Percentiles rank a stretch among this genome's conserved stretches.
Evolutionary conservation across 495 filamentous ascomycete genomes (phyloP).

Genomic region (Daldinia bambusicola): DNA sequence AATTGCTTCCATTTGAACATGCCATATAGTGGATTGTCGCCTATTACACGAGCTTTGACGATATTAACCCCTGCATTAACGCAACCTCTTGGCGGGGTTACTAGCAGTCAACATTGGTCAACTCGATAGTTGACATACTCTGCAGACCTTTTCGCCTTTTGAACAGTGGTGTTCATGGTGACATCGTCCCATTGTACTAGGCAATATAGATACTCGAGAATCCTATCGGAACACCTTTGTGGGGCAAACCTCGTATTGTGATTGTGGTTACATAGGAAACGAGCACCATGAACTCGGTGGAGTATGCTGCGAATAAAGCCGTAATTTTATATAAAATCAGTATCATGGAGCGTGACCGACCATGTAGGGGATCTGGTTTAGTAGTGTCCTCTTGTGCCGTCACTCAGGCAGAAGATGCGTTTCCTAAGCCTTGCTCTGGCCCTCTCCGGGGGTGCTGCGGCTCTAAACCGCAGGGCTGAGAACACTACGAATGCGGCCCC

Average conservation of each 20-base stretch:
- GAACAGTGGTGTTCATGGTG: conserved; percentile 8
- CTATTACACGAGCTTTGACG: conserved; percentile 22
- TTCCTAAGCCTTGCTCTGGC: conserved; percentile 19
- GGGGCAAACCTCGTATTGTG: conserved; percentile 1
- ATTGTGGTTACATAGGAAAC: neutral
- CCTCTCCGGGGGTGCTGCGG: conserved; percentile 17
- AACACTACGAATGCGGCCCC: conserved; percentile 9
- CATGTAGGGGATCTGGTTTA: neutral
- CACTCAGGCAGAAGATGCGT: conserved; percentile 21
- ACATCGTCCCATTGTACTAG: neutral
- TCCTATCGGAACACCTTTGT: neutral
- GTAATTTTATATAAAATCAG: neutral
- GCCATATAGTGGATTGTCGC: neutral
- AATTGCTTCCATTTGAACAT: neutral
- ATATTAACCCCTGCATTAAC: conserved; percentile 19
- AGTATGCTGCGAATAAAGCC: no score
- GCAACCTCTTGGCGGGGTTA: conserved; percentile 32
- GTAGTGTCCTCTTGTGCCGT: neutral
- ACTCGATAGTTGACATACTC: conserved; percentile 21
- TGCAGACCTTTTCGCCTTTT: conserved; percentile 16
- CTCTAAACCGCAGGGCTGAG: conserved; percentile 22
- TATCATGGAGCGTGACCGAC: neutral
- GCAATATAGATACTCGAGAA: neutral
- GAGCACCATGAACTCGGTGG: neutral
- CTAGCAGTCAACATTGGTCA: conserved; percentile 13